Conservation (phyloP, 345 rosid species). For the Rhodamnia rubescens region DNA sequence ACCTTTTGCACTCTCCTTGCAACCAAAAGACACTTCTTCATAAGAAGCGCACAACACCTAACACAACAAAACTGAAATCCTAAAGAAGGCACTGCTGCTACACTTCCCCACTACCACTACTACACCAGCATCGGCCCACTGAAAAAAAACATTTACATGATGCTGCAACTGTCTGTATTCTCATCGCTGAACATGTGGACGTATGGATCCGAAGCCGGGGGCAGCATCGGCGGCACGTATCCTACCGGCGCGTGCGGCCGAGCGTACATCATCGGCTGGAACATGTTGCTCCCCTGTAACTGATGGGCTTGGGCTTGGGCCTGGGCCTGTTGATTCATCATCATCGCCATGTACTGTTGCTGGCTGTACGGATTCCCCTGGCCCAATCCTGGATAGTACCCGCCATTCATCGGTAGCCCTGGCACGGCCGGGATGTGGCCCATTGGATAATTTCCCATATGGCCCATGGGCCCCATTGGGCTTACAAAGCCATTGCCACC, state of each 20-base stretch:
- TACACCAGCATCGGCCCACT: neutral
- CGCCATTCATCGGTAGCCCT: slow-evolving; percentile 67
- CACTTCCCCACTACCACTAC: neutral
- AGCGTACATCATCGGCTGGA: slow-evolving; percentile 83
- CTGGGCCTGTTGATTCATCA: slow-evolving; percentile 48
- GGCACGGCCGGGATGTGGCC: slow-evolving; percentile 47
- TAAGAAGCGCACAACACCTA: neutral
- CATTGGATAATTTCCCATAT: slow-evolving; percentile 21
- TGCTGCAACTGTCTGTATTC: slow-evolving; percentile 69
- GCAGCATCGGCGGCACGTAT: slow-evolving; percentile 58
- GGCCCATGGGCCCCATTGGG: slow-evolving; percentile 28
- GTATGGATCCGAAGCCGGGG: slow-evolving; percentile 36
- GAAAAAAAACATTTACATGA: slow-evolving; percentile 78
- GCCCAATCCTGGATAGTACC: slow-evolving; percentile 35
- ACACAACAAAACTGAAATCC: neutral
- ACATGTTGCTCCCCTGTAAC: slow-evolving; percentile 47
- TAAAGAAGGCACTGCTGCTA: neutral
- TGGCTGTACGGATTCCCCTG: slow-evolving; percentile 46
- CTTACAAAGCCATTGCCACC: slow-evolving; percentile 25
- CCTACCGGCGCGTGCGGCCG: slow-evolving; percentile 40
- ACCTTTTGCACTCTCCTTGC: neutral
- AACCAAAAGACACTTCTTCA: neutral
- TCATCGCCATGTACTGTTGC: slow-evolving; percentile 60
- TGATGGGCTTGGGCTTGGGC: neutral
- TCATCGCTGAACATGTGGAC: slow-evolving; percentile 83